phyloP scores from a whole-genome alignment of 2,329 filamentous ascomycete genomes.

The Ceratocystis albifundus region DNA sequence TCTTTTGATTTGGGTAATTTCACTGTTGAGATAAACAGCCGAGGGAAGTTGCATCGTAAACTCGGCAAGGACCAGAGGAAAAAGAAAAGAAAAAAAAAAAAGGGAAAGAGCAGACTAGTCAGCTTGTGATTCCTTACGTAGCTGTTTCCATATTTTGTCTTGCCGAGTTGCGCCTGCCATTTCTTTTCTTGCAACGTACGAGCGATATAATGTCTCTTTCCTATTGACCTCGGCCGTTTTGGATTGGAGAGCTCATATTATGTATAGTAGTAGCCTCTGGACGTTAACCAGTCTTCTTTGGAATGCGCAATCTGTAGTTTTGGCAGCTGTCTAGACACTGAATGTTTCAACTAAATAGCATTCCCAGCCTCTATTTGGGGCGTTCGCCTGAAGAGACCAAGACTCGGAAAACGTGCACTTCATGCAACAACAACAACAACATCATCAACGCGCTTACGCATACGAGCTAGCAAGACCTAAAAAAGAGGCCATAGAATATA shows the following conservation, averaged over 20 bases:
- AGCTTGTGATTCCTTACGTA: not conserved
- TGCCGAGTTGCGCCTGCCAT: conserved; percentile 7
- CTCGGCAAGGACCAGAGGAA: not conserved
- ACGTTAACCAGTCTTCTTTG: not conserved
- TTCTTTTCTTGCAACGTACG: not conserved
- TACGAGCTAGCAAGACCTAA: too few species aligned
- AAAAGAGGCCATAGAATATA: too few species aligned
- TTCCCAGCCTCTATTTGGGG: not conserved
- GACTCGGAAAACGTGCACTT: too few species aligned
- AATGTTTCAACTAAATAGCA: not conserved
- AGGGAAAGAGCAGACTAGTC: not conserved
- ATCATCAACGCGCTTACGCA: too few species aligned
- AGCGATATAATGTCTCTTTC: too few species aligned
- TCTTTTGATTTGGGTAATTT: not conserved
- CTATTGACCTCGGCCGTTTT: not conserved
- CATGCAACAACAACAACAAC: too few species aligned
- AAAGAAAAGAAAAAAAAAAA: too few species aligned
- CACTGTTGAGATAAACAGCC: not conserved
- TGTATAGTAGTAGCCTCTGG: too few species aligned
- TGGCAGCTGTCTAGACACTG: not conserved
- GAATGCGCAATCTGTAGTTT: not conserved
- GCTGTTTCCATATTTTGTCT: not conserved
- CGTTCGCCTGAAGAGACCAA: not conserved
- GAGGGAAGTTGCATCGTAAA: too few species aligned
- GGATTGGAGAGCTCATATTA: not conserved